Percentiles rank a stretch among this genome's conserved stretches.
phyloP scores from a whole-genome alignment of 2,329 filamentous ascomycete species.

The Penicillium paneum region DNA sequence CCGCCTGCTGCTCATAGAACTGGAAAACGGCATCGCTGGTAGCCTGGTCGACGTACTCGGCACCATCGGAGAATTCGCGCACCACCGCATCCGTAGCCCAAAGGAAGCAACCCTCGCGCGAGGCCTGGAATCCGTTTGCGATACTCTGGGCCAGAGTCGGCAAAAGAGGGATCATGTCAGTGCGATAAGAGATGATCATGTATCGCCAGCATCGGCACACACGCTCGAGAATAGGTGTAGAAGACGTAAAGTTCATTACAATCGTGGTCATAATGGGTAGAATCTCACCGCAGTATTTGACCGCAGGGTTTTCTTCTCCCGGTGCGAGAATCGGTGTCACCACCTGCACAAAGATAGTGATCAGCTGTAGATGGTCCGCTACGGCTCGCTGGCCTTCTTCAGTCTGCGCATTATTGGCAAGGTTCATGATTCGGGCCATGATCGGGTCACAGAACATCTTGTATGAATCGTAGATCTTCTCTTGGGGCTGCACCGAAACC shows the following conservation, averaged over 20 bases:
- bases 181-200: slow-evolving; percentile 95
- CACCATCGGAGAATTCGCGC: slow-evolving; percentile 88
- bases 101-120: slow-evolving; percentile 93
- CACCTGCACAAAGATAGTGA: slow-evolving; percentile 83
- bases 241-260: slow-evolving; percentile 80
- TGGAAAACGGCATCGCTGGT: slow-evolving; percentile 85
- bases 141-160: slow-evolving; percentile 84
- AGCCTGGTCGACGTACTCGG: slow-evolving; percentile 75
- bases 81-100: slow-evolving; percentile 96
- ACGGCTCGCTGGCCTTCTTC: slow-evolving; percentile 81
- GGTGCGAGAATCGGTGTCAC: slow-evolving; percentile 71
- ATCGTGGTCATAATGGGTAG: slow-evolving; percentile 84
- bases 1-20: slow-evolving; percentile 92
- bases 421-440: slow-evolving; percentile 76
- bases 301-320: slow-evolving; percentile 77
- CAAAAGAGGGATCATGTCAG: slow-evolving; percentile 79
- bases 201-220: slow-evolving; percentile 94
- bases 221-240: slow-evolving; percentile 84
- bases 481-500: slow-evolving; percentile 76
- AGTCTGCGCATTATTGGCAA: slow-evolving; percentile 80
- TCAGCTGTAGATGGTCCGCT: slow-evolving; percentile 88
- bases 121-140: slow-evolving; percentile 76
- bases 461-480: slow-evolving; percentile 77
- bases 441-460: slow-evolving; percentile 93
- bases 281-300: slow-evolving; percentile 94